These are phyloP conservation scores for Soucietia sequanensis DNA, from an alignment of 805 yeast genomes.

Conservation along the genomic window DNA sequence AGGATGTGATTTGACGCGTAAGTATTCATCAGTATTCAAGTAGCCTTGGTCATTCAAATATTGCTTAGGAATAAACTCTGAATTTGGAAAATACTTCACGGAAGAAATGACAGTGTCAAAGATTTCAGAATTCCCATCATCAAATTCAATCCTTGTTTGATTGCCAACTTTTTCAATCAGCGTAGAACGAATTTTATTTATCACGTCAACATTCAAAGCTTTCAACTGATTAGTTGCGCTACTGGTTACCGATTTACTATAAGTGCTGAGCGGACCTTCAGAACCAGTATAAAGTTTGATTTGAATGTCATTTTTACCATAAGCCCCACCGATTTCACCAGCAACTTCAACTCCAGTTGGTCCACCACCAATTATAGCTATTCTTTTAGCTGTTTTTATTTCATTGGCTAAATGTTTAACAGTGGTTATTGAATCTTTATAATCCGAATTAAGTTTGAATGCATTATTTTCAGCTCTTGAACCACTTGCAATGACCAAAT, in stretches of 20 bases:
- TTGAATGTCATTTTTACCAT: constrained; percentile 7
- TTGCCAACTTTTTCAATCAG: constrained; percentile 6
- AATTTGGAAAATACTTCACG: constrained; percentile 26
- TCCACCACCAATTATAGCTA: constrained; percentile 43
- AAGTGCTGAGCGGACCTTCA: constrained; percentile 10
- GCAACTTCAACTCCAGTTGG: constrained; percentile 38
- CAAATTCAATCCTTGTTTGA: background rate
- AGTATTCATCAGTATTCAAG: constrained; percentile 24
- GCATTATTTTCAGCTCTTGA: constrained; percentile 17
- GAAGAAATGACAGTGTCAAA: constrained; percentile 32
- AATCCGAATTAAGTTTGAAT: constrained; percentile 23
- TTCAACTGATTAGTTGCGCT: constrained; percentile 15
- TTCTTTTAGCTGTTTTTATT: constrained; percentile 19
- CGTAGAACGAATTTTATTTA: constrained; percentile 14
- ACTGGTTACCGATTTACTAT: constrained; percentile 10
- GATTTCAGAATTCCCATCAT: constrained; percentile 3
- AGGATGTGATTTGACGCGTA: constrained; percentile 20
- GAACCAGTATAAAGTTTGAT: constrained; percentile 24
- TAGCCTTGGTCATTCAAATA: constrained; percentile 26
- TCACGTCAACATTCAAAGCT: constrained; percentile 19
- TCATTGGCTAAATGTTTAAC: constrained; percentile 13
- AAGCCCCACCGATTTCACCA: constrained; percentile 31
- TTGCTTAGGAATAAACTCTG: constrained; percentile 24
- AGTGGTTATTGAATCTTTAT: constrained; percentile 13
- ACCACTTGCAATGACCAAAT: constrained; percentile 37